Evolutionary conservation across 2,329 filamentous ascomycete species (phyloP), one percentile per base, ranked within the genome.

Genomic region (Dothideomycetes sp.): DNA sequence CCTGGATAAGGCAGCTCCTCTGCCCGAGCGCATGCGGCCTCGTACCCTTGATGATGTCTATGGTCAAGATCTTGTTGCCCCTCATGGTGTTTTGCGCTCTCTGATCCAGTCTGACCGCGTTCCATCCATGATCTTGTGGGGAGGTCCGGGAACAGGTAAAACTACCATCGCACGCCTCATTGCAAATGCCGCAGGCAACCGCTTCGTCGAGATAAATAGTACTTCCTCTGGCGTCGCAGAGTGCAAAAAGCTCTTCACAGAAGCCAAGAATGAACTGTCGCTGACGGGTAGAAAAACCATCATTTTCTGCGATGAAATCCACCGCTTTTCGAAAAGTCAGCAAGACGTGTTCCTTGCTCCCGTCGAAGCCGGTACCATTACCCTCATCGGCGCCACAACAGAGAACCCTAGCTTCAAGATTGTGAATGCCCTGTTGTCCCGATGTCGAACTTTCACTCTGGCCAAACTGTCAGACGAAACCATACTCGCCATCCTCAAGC

Each of bases 381-480:
- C 85, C 0, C 69, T 98, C 19, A 91, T 96, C 45, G 91, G 88
- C 9, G 91, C 91, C 5, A 98, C 91, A 3, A 98, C 91, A 0
- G 91, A 98, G 60, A 98, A 98, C 49, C 91, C 91, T 0, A 89
- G 82, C 3, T 96, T 96, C 68, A 89, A 93, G 54, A 78, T 98
- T 31, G 84, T 91, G 50, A 81, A 77, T 47, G 89, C 91, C 2
- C 69, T 98, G 40, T 69, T 96, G 3, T 94, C 85, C 17, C 75
- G 91, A 34, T 96, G 89, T 61, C 75, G 91, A 19, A 94, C 86
- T 0, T 96, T 98, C 51, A 94, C 86, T 0, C 65, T 98, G 8
- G 68, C 79, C 34, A 80, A 87, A 48, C 72, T 98, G 32, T 73
- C 73, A 0, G 73, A 81, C 18, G 74, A 81, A 2, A 75, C 93